Percentiles rank a stretch among this genome's conserved stretches.
These are phyloP conservation scores for Hanseniaspora thailandica DNA, from an alignment of 805 yeast genomes.

Conservation along the genomic window DNA sequence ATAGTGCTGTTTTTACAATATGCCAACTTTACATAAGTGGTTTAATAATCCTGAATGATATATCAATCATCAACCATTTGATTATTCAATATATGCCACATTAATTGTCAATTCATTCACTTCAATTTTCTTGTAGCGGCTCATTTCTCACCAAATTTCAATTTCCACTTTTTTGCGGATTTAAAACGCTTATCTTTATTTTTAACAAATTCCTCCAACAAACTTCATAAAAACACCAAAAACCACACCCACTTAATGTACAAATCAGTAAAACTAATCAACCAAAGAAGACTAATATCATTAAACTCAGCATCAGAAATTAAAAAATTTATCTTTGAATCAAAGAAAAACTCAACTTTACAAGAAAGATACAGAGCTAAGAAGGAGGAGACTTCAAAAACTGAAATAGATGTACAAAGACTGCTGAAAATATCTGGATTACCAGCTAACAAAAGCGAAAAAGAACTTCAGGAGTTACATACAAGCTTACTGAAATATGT, in stretches of 20 bases:
- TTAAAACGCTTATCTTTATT: not conserved
- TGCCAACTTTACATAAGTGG: too few species aligned
- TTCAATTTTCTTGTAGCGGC: not conserved
- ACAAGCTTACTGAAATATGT: conserved; percentile 37
- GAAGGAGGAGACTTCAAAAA: not conserved
- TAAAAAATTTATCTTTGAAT: not conserved
- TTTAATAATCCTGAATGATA: too few species aligned
- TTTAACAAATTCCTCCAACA: not conserved
- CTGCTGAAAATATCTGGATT: conserved; percentile 42
- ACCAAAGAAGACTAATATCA: not conserved
- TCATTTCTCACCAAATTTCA: too few species aligned
- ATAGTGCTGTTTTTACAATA: too few species aligned
- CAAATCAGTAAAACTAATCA: conserved; percentile 16
- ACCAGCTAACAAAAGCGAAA: conserved; percentile 19
- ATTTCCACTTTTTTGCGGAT: not conserved
- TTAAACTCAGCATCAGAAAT: not conserved
- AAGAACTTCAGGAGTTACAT: conserved; percentile 27
- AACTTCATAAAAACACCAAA: not conserved
- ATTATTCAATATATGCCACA: too few species aligned
- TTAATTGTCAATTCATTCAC: too few species aligned
- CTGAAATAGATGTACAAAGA: conserved; percentile 19
- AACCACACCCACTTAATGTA: conserved; percentile 18
- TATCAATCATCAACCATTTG: too few species aligned
- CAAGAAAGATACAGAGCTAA: not conserved
- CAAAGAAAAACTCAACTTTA: not conserved